These are phyloP conservation scores for Hymenoscyphus linearis DNA, from an alignment of 2,329 filamentous ascomycete species.

Conservation along the genomic window DNA sequence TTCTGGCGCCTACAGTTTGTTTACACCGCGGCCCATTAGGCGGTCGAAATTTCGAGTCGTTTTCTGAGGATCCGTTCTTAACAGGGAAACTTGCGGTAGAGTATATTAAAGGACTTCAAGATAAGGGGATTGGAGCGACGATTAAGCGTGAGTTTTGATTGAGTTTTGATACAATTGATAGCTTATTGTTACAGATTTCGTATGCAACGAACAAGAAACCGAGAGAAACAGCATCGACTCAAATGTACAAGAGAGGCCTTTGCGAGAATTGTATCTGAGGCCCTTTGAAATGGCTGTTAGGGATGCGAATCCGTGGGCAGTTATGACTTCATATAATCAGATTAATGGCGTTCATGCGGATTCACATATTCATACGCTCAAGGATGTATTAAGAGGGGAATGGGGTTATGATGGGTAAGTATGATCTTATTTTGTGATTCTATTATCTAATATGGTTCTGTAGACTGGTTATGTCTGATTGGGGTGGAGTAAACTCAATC, in stretches of 20 bases:
- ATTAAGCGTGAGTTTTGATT: constrained; percentile 59
- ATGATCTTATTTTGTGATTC: too few relatives aligned
- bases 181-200: constrained; percentile 45
- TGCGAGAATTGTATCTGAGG: constrained; percentile 67
- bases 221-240: constrained; percentile 60
- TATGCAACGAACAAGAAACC: constrained; percentile 70
- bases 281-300: constrained; percentile 69
- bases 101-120: constrained; percentile 68
- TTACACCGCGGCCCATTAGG: constrained; percentile 78
- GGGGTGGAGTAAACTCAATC: constrained; percentile 53
- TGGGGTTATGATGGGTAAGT: constrained; percentile 57
- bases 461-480: constrained; percentile 55
- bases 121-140: constrained; percentile 67
- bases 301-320: constrained; percentile 62
- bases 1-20: constrained; percentile 74
- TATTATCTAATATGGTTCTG: too few relatives aligned
- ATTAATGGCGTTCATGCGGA: constrained; percentile 59
- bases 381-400: constrained; percentile 53
- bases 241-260: constrained; percentile 56
- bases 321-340: constrained; percentile 66
- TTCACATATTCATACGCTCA: constrained; percentile 50
- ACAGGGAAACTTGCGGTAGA: constrained; percentile 68
- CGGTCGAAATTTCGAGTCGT: constrained; percentile 83
- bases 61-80: constrained; percentile 75
- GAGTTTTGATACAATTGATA: constrained; percentile 1